Percentiles rank a stretch among this genome's conserved stretches.
Evolutionary conservation across 2,329 filamentous ascomycete genomes (phyloP).

Genomic region (Exophiala xenobiotica): DNA sequence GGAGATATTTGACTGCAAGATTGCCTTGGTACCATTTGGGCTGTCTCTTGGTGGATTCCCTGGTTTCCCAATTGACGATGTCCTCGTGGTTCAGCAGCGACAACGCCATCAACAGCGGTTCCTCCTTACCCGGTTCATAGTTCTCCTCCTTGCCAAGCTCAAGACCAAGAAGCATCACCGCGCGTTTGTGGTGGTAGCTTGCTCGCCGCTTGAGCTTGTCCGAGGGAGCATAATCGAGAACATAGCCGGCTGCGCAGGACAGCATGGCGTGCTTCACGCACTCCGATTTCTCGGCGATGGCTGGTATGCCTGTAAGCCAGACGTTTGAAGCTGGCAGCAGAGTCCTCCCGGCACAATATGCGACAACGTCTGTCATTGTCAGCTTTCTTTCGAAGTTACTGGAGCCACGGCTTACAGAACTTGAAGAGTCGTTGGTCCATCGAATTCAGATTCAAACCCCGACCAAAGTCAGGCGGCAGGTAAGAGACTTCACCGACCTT

Average conservation of each 20-base stretch:
- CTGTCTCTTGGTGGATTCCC: not conserved
- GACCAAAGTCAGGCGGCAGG: not conserved
- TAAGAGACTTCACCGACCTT: not conserved
- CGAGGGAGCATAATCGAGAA: slow-evolving; percentile 13
- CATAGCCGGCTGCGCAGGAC: slow-evolving; percentile 14
- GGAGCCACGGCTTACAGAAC: not conserved
- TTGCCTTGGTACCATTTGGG: slow-evolving; percentile 2
- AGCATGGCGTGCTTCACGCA: slow-evolving; percentile 18
- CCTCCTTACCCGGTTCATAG: not conserved
- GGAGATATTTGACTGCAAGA: not conserved
- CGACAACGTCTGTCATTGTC: slow-evolving; percentile 9
- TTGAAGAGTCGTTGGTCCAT: not conserved
- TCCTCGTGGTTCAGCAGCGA: slow-evolving; percentile 4
- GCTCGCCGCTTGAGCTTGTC: slow-evolving; percentile 1
- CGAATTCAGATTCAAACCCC: not conserved
- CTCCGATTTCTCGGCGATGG: slow-evolving; percentile 9
- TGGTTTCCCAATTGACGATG: not conserved
- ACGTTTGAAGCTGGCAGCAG: slow-evolving; percentile 16
- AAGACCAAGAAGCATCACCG: not conserved
- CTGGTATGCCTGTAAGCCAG: slow-evolving; percentile 12
- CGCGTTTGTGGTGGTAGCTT: slow-evolving; percentile 1
- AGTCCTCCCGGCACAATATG: slow-evolving; percentile 17
- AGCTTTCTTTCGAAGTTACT: not conserved
- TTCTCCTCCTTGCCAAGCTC: not conserved
- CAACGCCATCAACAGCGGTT: not conserved